These are phyloP conservation scores for Aureobasidium sp. DNA, from an alignment of 2,329 filamentous ascomycete genomes.

Conservation along the genomic window DNA sequence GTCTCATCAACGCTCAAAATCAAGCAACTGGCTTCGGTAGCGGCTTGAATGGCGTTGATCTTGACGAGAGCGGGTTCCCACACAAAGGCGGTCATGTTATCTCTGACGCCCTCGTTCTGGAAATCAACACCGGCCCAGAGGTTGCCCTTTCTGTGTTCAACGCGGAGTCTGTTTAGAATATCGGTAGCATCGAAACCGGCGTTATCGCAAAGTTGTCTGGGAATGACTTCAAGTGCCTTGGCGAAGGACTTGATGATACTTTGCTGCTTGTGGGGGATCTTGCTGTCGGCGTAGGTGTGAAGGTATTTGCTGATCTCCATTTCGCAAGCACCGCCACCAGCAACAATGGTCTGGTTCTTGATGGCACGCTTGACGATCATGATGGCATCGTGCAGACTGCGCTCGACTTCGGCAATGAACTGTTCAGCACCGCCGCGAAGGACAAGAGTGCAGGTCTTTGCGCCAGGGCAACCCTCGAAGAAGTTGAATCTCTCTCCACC, in stretches of 20 bases:
- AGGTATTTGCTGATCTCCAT: constrained; percentile 96
- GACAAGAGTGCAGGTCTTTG: constrained; percentile 94
- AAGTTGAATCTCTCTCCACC: constrained; percentile 97
- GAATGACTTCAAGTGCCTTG: constrained; percentile 93
- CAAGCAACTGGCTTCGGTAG: constrained; percentile 89
- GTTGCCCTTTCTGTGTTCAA: constrained; percentile 90
- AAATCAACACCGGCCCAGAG: constrained; percentile 97
- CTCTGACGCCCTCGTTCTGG: constrained; percentile 77
- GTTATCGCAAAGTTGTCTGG: constrained; percentile 95
- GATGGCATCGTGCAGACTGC: constrained; percentile 95
- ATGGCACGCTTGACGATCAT: constrained; percentile 99
- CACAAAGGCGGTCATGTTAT: constrained; percentile 93
- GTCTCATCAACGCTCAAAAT: constrained; percentile 97
- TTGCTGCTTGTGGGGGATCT: constrained; percentile 91
- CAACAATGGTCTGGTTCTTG: constrained; percentile 89
- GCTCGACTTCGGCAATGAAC: constrained; percentile 97
- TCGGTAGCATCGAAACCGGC: constrained; percentile 97
- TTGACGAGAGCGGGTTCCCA: constrained; percentile 97
- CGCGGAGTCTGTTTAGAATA: constrained; percentile 90
- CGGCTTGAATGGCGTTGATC: constrained; percentile 93
- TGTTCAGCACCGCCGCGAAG: constrained; percentile 95
- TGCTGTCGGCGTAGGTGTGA: constrained; percentile 85
- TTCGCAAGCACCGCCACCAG: constrained; percentile 87
- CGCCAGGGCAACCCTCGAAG: constrained; percentile 90
- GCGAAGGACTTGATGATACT: constrained; percentile 96